Base-by-base conservation (phyloP, 129 eudicot genomes). In the Centrapalus pauciflorus region DNA sequence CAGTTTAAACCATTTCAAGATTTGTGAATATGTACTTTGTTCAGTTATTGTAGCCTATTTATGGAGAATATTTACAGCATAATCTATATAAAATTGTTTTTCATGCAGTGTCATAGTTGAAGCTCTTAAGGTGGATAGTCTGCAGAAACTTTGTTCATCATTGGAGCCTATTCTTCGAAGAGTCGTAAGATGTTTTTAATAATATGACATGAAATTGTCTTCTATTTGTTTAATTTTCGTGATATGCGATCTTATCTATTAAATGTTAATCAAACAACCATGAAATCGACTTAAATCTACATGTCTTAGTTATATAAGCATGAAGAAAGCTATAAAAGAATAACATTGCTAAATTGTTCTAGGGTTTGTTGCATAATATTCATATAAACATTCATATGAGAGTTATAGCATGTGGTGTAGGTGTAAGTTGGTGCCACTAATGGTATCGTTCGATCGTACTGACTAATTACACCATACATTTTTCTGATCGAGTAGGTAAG, bases 91-190 rank as follows among this genome's bases (percentile, higher is more conserved):
- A 20, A 46, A 26, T 13, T 67, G 45, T 28, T 45, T 75, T 40
- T 78, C 72, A 21, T 79, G 90, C 93, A 94, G 99, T 86, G 99
- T 94, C 35, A 94, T 94, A 82, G 90, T 94, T 54, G 99, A 94
- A 85, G 99, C 99, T 65, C 87, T 94, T 48, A 94, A 94, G 77
- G 87, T 89, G 77, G 97, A 94, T 76, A 94, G 99, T 82, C 80
- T 94, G 78, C 99, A 94, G 82, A 89, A 81, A 69, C 99, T 94
- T 46, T 89, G 97, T 73, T 94, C 99, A 64, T 89, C 97, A 8
- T 67, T 94, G 81, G 99, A 94, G 83, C 99, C 99, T 25, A 79
- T 94, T 77, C 99, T 94, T 66, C 97, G 99, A 30, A 89, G 88
- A 89, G 99, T 94, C 82, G 99, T 94, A 89, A 89, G 99, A 84